Evolutionary conservation across 331 rosid genomes (phyloP), one percentile per base, ranked within the genome.

Genomic region (Quercus lobata): DNA sequence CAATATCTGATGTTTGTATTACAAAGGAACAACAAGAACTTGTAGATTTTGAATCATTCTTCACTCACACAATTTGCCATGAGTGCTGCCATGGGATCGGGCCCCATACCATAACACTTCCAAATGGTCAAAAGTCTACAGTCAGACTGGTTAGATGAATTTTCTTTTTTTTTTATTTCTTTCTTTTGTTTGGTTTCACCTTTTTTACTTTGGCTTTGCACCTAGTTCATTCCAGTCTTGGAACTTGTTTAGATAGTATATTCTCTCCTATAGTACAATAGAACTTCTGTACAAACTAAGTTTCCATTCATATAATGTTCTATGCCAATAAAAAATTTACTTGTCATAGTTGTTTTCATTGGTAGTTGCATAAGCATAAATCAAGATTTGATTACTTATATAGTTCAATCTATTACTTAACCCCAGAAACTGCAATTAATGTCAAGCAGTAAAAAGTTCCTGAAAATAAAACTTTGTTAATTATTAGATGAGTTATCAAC

Each of bases 51-150:
- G 94, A 91, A 6, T 95, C 99, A 4, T 95, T 93, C 89, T 95
- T 95, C 79, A 93, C 99, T 75, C 97, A 91, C 81, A 90, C 96
- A 73, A 90, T 93, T 86, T 95, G 96, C 88, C 99, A 95, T 24
- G 99, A 95, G 87, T 95, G 99, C 88, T 93, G 98, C 91, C 99
- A 95, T 74, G 99, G 99, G 82, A 95, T 95, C 71, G 97, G 99
- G 81, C 99, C 99, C 76, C 98, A 93, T 88, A 80, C 86, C 77
- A 95, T 95, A 78, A 85, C 82, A 75, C 98, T 95, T 89, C 99
- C 99, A 68, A 86, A 87, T 88, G 99, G 99, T 74, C 84, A 84
- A 74, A 76, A 82, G 75, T 95, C 98, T 76, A 95, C 99, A 61
- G 98, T 95, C 74, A 87, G 99, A 93, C 79, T 91, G 98, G 99